Conservation (phyloP, 495 filamentous ascomycete species). For the Penicillium diatomitis region DNA sequence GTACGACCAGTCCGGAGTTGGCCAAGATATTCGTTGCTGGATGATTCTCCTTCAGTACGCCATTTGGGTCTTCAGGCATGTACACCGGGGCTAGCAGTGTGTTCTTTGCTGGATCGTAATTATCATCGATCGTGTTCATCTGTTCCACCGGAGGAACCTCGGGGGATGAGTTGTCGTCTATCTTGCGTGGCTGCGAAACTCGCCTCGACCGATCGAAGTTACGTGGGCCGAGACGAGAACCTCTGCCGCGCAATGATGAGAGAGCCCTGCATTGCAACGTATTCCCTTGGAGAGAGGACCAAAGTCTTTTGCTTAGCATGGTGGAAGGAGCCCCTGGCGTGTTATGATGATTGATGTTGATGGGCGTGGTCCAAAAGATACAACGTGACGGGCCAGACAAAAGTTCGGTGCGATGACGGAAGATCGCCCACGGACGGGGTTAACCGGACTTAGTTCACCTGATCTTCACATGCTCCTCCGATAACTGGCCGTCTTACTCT, state of each 20-base stretch:
- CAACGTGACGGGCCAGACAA: background rate
- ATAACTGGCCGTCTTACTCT: too few relatives aligned
- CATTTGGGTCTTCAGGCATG: conserved; percentile 54
- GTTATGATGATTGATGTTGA: conserved; percentile 17
- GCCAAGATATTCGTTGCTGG: conserved; percentile 49
- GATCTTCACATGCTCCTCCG: background rate
- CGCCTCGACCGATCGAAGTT: conserved; percentile 20
- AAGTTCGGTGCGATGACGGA: conserved; percentile 15
- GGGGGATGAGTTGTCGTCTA: conserved; percentile 2
- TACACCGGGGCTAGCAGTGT: conserved; percentile 44
- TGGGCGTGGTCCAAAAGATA: background rate
- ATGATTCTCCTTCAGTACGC: conserved; percentile 51
- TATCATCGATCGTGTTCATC: conserved; percentile 9
- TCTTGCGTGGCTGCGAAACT: conserved; percentile 5
- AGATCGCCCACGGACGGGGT: conserved; percentile 14
- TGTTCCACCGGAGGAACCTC: conserved; percentile 3
- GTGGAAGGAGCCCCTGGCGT: conserved; percentile 17
- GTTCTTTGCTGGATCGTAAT: conserved; percentile 36
- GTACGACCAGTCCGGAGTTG: conserved; percentile 56
- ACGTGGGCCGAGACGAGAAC: conserved; percentile 20
- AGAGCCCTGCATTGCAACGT: conserved; percentile 18
- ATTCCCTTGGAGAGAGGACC: conserved; percentile 9
- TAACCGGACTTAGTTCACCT: conserved; percentile 23
- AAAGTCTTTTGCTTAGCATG: too few relatives aligned
- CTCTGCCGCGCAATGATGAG: conserved; percentile 23